A percentile compares a stretch with the other conserved stretches of the same genome.
phyloP scores from a whole-genome alignment of 495 filamentous ascomycete genomes.

The Cryomyces minteri region DNA sequence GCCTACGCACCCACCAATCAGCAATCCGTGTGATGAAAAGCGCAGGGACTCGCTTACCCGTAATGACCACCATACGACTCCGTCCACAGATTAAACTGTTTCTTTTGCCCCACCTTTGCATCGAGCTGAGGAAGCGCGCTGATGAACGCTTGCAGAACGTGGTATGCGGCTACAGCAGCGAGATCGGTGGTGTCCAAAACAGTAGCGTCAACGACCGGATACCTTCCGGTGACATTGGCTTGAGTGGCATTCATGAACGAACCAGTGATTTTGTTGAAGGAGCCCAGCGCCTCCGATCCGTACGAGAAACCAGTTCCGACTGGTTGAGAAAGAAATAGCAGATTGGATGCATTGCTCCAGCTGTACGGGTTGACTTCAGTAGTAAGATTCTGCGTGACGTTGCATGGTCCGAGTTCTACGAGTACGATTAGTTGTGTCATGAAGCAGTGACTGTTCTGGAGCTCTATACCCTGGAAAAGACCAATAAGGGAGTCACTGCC shows the following conservation, averaged over 20 bases:
- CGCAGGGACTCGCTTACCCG: slow-evolving; percentile 14
- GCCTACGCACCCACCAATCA: slow-evolving; percentile 1
- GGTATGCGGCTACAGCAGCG: slow-evolving; percentile 25
- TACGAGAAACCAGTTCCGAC: slow-evolving; percentile 45
- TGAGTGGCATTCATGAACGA: slow-evolving; percentile 24
- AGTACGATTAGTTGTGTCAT: background rate
- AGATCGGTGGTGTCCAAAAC: slow-evolving; percentile 27
- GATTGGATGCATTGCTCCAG: slow-evolving; percentile 57
- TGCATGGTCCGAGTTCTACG: slow-evolving; percentile 39
- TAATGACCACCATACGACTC: slow-evolving; percentile 29
- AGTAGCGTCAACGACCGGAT: slow-evolving; percentile 20
- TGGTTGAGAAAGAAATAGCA: slow-evolving; percentile 58
- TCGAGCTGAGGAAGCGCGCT: slow-evolving; percentile 19
- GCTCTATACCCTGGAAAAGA: slow-evolving; percentile 32
- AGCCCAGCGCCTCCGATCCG: slow-evolving; percentile 18
- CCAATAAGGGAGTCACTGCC: slow-evolving; percentile 48
- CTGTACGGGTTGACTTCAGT: slow-evolving; percentile 39
- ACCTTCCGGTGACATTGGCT: slow-evolving; percentile 23
- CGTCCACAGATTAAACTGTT: slow-evolving; percentile 44
- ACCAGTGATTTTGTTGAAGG: slow-evolving; percentile 16
- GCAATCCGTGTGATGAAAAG: background rate
- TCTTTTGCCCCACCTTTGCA: slow-evolving; percentile 13
- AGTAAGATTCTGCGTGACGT: slow-evolving; percentile 31
- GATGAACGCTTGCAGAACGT: slow-evolving; percentile 27
- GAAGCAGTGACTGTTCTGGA: slow-evolving; percentile 17